Evolutionary conservation across 164 flowering plant genomes (phyloP).

Genomic region (Berberis vulgaris): DNA sequence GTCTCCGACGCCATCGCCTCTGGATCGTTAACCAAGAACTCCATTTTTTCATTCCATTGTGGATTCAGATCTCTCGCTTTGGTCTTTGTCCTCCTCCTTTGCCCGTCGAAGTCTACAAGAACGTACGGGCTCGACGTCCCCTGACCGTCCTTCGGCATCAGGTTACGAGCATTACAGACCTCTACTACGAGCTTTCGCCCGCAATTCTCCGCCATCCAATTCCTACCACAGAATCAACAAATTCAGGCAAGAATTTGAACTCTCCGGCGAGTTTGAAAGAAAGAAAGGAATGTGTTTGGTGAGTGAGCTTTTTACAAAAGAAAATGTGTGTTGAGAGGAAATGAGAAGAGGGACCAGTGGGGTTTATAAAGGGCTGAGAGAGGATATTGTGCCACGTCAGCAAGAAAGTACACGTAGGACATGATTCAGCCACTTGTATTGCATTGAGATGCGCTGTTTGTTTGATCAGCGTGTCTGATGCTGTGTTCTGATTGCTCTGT

Average conservation of each 20-base stretch:
- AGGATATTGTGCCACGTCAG: slow-evolving; percentile 18
- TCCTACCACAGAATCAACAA: neutral
- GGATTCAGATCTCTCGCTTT: slow-evolving; percentile 76
- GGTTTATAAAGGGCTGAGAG: slow-evolving; percentile 8
- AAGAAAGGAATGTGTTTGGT: neutral
- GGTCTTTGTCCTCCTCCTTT: slow-evolving; percentile 73
- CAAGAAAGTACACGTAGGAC: slow-evolving; percentile 15
- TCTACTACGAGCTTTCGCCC: slow-evolving; percentile 59
- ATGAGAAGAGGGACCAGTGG: neutral
- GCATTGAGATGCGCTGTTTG: slow-evolving; percentile 9
- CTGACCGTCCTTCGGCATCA: slow-evolving; percentile 97
- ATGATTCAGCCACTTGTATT: slow-evolving; percentile 17
- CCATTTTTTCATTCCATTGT: slow-evolving; percentile 79
- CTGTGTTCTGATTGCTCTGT: slow-evolving; percentile 2
- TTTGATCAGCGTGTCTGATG: slow-evolving; percentile 22
- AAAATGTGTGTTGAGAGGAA: neutral
- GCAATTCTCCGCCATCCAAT: slow-evolving; percentile 30
- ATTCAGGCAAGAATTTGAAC: neutral
- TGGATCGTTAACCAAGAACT: slow-evolving; percentile 58
- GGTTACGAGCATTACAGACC: slow-evolving; percentile 65
- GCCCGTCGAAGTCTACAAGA: slow-evolving; percentile 78
- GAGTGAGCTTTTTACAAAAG: neutral
- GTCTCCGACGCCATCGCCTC: slow-evolving; percentile 53
- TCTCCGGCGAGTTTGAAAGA: neutral
- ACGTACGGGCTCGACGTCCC: slow-evolving; percentile 90